phyloP scores from a whole-genome alignment of 2,329 filamentous ascomycete genomes.

The Shiraia sp. region DNA sequence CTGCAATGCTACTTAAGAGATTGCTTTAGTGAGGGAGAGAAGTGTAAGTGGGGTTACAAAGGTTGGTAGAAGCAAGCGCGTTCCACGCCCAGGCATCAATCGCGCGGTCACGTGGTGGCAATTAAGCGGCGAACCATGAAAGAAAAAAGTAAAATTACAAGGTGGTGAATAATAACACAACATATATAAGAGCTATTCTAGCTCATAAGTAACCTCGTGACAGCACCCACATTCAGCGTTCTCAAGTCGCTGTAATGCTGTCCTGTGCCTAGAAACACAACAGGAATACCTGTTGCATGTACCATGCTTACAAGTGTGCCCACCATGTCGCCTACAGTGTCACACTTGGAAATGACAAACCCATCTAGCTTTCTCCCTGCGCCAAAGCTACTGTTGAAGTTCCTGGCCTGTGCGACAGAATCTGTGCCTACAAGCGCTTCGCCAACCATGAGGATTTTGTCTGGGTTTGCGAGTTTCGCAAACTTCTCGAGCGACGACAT shows the following conservation, averaged over 20 bases:
- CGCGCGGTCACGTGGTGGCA: no score
- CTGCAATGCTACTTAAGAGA: no score
- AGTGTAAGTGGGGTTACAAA: no score
- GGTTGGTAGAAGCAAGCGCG: no score
- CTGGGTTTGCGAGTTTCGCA: constrained; percentile 90
- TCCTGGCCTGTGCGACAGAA: constrained; percentile 90
- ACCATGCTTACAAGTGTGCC: constrained; percentile 95
- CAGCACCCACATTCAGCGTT: constrained; percentile 66
- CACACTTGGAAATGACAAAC: constrained; percentile 98
- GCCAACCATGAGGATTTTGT: constrained; percentile 98
- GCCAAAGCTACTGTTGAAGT: constrained; percentile 94
- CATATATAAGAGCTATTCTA: constrained; percentile 18
- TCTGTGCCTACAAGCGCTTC: constrained; percentile 94
- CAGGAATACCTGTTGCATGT: constrained; percentile 93
- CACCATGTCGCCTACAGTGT: constrained; percentile 99
- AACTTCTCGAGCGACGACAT: constrained; percentile 99
- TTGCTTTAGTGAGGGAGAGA: no score
- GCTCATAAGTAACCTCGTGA: constrained; percentile 64
- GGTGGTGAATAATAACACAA: background rate
- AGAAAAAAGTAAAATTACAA: background rate
- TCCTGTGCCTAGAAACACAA: constrained; percentile 82
- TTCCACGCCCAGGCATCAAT: no score
- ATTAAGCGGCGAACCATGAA: no score
- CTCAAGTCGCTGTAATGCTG: constrained; percentile 70
- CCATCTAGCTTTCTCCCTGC: constrained; percentile 80